Percentiles rank a stretch among this genome's conserved stretches.
These are phyloP conservation scores for Phytopythium aichiense DNA, from an alignment of 352 stramenopile genomes.

Conservation along the genomic window DNA sequence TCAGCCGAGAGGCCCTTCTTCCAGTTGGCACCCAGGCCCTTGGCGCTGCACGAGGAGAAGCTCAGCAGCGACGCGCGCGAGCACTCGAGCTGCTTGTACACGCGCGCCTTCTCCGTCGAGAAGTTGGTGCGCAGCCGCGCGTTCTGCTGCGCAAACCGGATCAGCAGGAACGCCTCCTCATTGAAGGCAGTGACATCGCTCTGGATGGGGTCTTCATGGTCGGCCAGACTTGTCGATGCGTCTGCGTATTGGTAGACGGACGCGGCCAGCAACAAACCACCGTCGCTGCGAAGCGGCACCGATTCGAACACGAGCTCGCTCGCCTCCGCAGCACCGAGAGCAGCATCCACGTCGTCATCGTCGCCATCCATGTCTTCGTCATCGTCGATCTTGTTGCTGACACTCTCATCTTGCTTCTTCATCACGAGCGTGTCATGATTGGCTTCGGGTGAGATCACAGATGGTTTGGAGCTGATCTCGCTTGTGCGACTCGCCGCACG, in stretches of 20 bases:
- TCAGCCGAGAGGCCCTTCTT: constrained; percentile 40
- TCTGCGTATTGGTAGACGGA: constrained; percentile 38
- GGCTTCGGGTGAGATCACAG: neutral
- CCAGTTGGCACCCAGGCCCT: constrained; percentile 34
- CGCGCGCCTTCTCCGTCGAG: constrained; percentile 31
- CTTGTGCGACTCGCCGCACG: neutral
- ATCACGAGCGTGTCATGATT: neutral
- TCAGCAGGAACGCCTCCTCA: constrained; percentile 34
- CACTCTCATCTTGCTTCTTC: neutral
- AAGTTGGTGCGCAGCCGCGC: constrained; percentile 50
- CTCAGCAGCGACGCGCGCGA: constrained; percentile 19
- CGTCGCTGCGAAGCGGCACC: constrained; percentile 33
- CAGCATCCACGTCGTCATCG: constrained; percentile 22
- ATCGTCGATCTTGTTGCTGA: constrained; percentile 1
- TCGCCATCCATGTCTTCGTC: constrained; percentile 12
- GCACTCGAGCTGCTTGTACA: constrained; percentile 46
- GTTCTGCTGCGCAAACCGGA: constrained; percentile 50
- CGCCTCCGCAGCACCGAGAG: constrained; percentile 34
- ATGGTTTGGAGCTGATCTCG: neutral
- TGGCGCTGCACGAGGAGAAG: neutral
- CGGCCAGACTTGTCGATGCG: neutral
- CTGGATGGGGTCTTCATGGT: constrained; percentile 5
- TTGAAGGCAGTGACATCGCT: constrained; percentile 12
- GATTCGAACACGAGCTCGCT: constrained; percentile 36
- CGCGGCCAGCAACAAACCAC: constrained; percentile 31